phyloP scores from a whole-genome alignment of 495 filamentous ascomycete species.

The Xanthoparmelia taractica region DNA sequence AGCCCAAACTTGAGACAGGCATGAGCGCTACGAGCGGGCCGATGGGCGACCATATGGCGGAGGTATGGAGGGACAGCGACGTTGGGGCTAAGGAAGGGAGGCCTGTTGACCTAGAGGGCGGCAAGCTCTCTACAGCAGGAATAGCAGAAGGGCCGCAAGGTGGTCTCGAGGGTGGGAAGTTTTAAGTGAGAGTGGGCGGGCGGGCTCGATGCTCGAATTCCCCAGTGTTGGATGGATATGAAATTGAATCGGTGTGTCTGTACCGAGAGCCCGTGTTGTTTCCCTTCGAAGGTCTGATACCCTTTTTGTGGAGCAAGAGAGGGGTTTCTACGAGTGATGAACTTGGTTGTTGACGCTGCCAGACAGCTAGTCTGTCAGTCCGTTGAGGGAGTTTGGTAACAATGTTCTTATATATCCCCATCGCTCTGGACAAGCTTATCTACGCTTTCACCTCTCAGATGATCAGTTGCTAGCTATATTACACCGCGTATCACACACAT shows the following conservation, averaged over 20 bases:
- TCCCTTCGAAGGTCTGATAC: background rate
- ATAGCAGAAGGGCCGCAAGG: background rate
- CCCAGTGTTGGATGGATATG: background rate
- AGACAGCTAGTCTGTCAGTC: background rate
- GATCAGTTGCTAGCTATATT: too few species aligned
- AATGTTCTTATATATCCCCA: background rate
- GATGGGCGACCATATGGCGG: constrained; percentile 22
- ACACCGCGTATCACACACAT: too few species aligned
- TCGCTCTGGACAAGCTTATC: background rate
- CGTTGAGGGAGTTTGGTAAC: background rate
- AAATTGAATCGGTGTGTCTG: background rate
- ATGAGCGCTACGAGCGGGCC: constrained; percentile 27
- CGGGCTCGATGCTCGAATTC: background rate
- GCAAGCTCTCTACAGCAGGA: background rate
- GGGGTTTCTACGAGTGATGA: background rate
- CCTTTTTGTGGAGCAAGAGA: background rate
- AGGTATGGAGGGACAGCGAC: constrained; percentile 15
- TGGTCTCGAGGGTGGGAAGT: background rate
- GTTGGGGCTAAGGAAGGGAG: background rate
- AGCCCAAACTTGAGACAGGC: background rate
- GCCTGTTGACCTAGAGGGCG: background rate
- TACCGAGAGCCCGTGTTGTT: background rate
- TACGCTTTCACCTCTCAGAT: too few species aligned
- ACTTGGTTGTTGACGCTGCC: background rate
- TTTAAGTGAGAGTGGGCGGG: background rate